Conservation (phyloP, 1,139 yeast genomes). For the Pichia sp. region DNA sequence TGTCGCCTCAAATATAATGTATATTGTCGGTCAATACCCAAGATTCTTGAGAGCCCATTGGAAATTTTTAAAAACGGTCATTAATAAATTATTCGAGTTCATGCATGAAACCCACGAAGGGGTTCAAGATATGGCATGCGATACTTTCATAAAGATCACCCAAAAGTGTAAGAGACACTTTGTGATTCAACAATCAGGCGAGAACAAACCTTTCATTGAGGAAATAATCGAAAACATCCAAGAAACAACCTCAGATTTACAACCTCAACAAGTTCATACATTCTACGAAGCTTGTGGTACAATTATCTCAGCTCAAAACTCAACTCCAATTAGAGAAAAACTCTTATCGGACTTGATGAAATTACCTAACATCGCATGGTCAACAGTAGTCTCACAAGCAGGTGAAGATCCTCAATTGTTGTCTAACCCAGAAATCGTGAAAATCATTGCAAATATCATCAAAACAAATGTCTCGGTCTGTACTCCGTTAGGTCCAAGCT, state of each 20-base stretch:
- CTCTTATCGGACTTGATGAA: conserved; percentile 78
- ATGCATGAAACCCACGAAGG: conserved; percentile 99
- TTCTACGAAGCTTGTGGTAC: conserved; percentile 97
- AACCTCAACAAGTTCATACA: conserved; percentile 96
- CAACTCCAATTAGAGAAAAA: conserved; percentile 61
- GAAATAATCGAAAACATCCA: conserved; percentile 83
- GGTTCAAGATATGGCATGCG: conserved; percentile 99
- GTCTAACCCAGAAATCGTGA: conserved; percentile 81
- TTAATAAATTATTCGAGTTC: conserved; percentile 90
- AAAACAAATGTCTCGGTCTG: conserved; percentile 95
- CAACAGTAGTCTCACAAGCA: conserved; percentile 82
- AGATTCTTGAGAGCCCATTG: conserved; percentile 96
- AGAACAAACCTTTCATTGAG: conserved; percentile 84
- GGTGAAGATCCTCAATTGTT: conserved; percentile 81
- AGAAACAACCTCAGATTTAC: conserved; percentile 83
- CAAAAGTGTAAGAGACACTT: conserved; percentile 93
- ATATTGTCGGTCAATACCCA: conserved; percentile 98
- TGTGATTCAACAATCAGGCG: conserved; percentile 81
- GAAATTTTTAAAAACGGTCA: conserved; percentile 94
- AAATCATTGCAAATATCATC: conserved; percentile 86
- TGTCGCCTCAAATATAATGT: conserved; percentile 98
- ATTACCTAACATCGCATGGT: conserved; percentile 93
- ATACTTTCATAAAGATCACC: conserved; percentile 92
- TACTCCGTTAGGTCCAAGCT: conserved; percentile 86
- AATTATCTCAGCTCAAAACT: conserved; percentile 79